Evolutionary conservation across 768 basidiomycete species (phyloP), one percentile per base, ranked within the genome.

Genomic region (Sistotremastrum niveocremeum): DNA sequence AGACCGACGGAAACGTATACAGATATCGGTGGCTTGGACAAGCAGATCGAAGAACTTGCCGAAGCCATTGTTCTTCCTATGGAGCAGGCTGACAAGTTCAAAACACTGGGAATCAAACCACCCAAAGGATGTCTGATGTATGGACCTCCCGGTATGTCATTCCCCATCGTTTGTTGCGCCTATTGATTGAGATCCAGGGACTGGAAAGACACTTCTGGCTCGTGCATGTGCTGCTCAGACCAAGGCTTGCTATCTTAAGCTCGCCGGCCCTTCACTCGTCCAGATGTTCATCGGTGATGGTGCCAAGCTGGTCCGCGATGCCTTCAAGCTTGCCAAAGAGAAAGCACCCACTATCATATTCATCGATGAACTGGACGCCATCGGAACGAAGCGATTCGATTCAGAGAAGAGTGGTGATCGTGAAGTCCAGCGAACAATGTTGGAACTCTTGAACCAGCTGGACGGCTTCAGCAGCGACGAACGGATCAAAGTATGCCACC

Each of bases 271-370:
- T 29, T 93, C 93, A 43, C 76, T 99, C 44, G 95, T 99, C 8
- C 95, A 99, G 65, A 99, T 98, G 95, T 99, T 94, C 64, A 99
- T 99, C 54, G 95, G 95, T 64, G 95, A 98, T 62, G 95, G 95
- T 57, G 95, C 95, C 46, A 98, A 97, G 63, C 79, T 99, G 43
- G 95, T 99, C 20, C 87, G 95, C 40, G 95, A 99, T 57, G 94
- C 94, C 3, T 98, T 99, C 60, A 91, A 93, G 40, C 73, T 99
- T 40, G 95, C 95, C 11, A 98, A 97, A 65, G 87, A 95, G 72
- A 97, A 98, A 58, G 87, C 91, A 2, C 93, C 93, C 5, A 85
- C 91, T n/a, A 97, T 97, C 62, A 97, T 98, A 62, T 97, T 97
- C 66, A 97, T 97, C 52, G 94, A 98, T 57, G 94, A 98, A 59